Base-by-base conservation (phyloP, 2,329 filamentous ascomycete species). In the Tolypocladium endophyticum region DNA sequence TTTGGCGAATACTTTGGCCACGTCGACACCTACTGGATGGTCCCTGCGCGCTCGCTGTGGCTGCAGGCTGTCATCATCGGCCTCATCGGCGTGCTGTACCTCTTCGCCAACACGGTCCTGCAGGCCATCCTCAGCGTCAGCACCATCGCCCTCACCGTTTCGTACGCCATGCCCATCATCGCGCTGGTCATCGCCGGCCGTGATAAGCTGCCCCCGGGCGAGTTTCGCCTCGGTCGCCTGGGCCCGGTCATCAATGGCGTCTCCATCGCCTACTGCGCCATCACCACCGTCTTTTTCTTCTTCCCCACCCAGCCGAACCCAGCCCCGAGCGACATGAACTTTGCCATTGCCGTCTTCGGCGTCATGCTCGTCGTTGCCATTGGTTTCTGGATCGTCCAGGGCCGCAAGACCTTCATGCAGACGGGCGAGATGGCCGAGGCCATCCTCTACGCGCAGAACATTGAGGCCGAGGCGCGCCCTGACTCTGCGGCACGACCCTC, bases 211-310 rank as follows among this genome's bases (percentile, higher is more conserved):
- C 78, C 80, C 0, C 70, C 76, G 0, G 77, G 74, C 9, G 68
- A 74, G 33, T 81, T 82, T 65, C 63, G 65, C 0, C 73, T 82
- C 0, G 81, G 80, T 25, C 70, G 70, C 33, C 72, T 73, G n/a
- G 79, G 79, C 0, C 63, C 73, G 0, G 57, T 71, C n/a, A 61
- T 75, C 59, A 81, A 81, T 66, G 78, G 76, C 73, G 64, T 81
- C 39, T 80, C 78, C 3, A 69, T 82, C 38, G 63, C 81, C 14
- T 83, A 82, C 68, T 82, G 80, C 64, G 68, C 68, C 57, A 67
- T 82, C 58, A 82, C 79, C 1, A 80, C 79, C 0, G 73, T 83
- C 33, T 82, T 83, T 68, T 83, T 82, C 74, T 79, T 83, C 66
- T 83, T 83, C 64, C 80, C 80, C 0, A 68, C 69, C 0, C 61